These are phyloP conservation scores for Nannochloropsis granulata DNA, from an alignment of 108 stramenopile species.

Conservation along the genomic window DNA sequence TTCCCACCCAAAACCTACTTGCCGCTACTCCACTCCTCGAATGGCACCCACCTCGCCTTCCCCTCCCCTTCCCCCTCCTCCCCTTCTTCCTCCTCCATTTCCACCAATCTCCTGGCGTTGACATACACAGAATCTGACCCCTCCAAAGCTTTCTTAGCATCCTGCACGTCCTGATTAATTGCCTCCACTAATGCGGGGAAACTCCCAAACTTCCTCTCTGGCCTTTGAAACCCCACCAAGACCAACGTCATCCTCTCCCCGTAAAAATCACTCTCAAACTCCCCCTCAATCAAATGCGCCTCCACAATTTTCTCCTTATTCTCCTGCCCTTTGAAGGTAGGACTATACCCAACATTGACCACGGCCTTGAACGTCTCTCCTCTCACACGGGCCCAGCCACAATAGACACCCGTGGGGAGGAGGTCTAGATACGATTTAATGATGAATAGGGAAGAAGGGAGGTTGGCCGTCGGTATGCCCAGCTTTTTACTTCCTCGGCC, in stretches of 20 bases:
- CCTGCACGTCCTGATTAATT: neutral
- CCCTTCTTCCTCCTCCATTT: neutral
- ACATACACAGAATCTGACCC: too few relatives aligned
- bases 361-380: constrained; percentile 50
- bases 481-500: constrained; percentile 70
- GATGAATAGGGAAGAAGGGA: constrained; percentile 58
- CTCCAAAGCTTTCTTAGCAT: too few relatives aligned
- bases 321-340: constrained; percentile 70
- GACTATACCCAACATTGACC: constrained; percentile 73
- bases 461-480: constrained; percentile 75
- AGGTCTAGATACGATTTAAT: constrained; percentile 42
- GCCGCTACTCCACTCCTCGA: neutral
- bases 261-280: neutral
- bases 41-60: neutral
- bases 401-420: constrained; percentile 55
- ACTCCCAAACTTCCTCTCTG: neutral
- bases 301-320: constrained; percentile 72
- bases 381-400: neutral
- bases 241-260: neutral
- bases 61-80: neutral
- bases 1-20: too few relatives aligned
- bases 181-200: neutral
- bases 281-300: constrained; percentile 51
- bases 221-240: neutral
- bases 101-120: too few relatives aligned